These are phyloP conservation scores for Nakazawaea populi DNA, from an alignment of 805 yeast species.

Conservation along the genomic window DNA sequence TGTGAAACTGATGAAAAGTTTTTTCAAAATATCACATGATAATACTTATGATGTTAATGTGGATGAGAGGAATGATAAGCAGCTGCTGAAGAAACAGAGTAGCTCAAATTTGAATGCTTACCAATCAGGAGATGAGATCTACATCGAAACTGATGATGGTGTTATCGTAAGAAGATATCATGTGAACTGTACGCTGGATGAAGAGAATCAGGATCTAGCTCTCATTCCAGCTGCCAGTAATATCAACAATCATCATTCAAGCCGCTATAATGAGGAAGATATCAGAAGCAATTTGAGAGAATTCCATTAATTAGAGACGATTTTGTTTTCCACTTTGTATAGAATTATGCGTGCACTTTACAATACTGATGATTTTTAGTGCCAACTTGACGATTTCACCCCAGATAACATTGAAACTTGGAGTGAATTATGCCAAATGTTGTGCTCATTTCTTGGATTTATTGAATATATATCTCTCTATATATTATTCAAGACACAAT, in stretches of 20 bases:
- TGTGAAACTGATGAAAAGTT: slow-evolving; percentile 4
- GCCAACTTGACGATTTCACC: too few relatives aligned
- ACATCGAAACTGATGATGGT: slow-evolving; percentile 40
- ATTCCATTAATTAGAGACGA: too few relatives aligned
- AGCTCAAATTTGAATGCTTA: slow-evolving; percentile 27
- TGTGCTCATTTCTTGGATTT: too few relatives aligned
- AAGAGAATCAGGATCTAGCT: background rate
- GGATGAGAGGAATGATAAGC: slow-evolving; percentile 4
- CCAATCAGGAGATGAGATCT: slow-evolving; percentile 33
- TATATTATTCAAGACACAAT: too few relatives aligned
- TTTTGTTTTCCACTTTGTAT: too few relatives aligned
- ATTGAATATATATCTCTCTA: too few relatives aligned
- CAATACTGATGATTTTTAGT: too few relatives aligned
- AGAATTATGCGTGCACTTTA: too few relatives aligned
- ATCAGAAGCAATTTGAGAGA: background rate
- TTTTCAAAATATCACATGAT: background rate
- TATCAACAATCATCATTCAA: background rate
- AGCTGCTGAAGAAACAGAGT: slow-evolving; percentile 1
- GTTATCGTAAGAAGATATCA: slow-evolving; percentile 35
- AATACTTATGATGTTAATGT: slow-evolving; percentile 5
- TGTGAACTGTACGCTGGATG: slow-evolving; percentile 4
- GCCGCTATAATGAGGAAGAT: background rate
- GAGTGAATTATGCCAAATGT: too few relatives aligned
- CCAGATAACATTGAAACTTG: too few relatives aligned
- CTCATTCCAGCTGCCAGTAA: background rate